phyloP scores from a whole-genome alignment of 768 basidiomycete genomes.

The Fistulinella prunicolor region DNA sequence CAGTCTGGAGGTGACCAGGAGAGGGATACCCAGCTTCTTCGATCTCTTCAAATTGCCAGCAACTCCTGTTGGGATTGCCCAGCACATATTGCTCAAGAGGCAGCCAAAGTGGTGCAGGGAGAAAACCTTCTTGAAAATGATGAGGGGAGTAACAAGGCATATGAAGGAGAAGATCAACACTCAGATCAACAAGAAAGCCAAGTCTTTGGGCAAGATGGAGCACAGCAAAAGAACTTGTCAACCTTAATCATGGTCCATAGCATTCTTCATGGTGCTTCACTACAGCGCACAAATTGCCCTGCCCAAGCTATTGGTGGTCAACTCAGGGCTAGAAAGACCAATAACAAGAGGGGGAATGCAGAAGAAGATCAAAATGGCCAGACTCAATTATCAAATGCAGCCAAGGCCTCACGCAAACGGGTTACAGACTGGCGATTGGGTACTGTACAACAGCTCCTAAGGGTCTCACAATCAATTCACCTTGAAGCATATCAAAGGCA shows the following conservation, averaged over 20 bases:
- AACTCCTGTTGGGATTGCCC: neutral
- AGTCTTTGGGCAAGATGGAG: too few relatives aligned
- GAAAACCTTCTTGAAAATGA: neutral
- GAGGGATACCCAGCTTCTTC: neutral
- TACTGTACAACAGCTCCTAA: neutral
- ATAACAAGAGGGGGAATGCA: neutral
- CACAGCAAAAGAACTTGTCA: too few relatives aligned
- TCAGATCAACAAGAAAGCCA: too few relatives aligned
- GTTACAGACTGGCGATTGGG: conserved; percentile 1
- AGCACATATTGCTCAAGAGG: neutral
- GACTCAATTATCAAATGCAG: neutral
- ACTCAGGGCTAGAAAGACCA: too few relatives aligned
- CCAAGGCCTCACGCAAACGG: neutral
- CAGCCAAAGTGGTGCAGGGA: neutral
- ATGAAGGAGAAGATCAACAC: neutral
- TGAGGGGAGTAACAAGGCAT: neutral
- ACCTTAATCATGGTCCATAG: neutral
- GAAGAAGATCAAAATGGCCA: neutral
- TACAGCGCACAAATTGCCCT: too few relatives aligned
- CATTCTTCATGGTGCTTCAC: neutral
- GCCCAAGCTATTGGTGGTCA: neutral
- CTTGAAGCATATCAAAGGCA: neutral
- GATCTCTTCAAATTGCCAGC: neutral
- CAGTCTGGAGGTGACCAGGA: neutral
- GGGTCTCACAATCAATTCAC: neutral